phyloP scores from a whole-genome alignment of 768 basidiomycete genomes.

The Suillus variegatus region DNA sequence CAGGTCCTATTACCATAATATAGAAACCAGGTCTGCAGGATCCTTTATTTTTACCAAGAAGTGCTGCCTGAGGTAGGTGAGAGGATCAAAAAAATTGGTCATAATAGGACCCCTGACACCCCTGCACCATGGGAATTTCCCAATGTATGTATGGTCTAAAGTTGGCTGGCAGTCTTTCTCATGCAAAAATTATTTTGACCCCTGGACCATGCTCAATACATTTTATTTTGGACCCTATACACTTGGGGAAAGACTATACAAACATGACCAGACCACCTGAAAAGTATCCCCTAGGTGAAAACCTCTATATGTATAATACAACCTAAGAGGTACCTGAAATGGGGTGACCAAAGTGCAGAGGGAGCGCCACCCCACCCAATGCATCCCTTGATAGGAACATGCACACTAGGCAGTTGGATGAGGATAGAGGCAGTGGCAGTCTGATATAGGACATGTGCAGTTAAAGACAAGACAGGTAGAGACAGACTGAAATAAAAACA shows the following conservation, averaged over 20 bases:
- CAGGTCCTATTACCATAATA: too few relatives aligned
- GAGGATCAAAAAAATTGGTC: background rate
- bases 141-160: background rate
- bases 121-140: background rate
- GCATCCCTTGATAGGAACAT: too few relatives aligned
- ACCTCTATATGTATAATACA: constrained; percentile 15
- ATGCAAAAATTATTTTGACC: background rate
- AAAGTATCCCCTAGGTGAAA: background rate
- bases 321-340: too few relatives aligned
- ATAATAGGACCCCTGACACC: background rate
- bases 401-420: too few relatives aligned
- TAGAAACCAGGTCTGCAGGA: background rate
- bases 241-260: background rate
- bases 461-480: too few relatives aligned
- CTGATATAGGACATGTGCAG: too few relatives aligned
- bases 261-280: background rate
- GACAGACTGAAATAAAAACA: too few relatives aligned
- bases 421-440: too few relatives aligned
- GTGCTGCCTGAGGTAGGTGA: too few relatives aligned
- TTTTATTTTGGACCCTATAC: background rate
- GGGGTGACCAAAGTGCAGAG: too few relatives aligned
- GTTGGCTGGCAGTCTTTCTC: background rate
- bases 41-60: too few relatives aligned
- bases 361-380: too few relatives aligned
- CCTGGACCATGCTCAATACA: background rate